Evolutionary conservation across 1,284 basidiomycete genomes (phyloP), one percentile per base, ranked within the genome.

Genomic region (Cerrena zonata): DNA sequence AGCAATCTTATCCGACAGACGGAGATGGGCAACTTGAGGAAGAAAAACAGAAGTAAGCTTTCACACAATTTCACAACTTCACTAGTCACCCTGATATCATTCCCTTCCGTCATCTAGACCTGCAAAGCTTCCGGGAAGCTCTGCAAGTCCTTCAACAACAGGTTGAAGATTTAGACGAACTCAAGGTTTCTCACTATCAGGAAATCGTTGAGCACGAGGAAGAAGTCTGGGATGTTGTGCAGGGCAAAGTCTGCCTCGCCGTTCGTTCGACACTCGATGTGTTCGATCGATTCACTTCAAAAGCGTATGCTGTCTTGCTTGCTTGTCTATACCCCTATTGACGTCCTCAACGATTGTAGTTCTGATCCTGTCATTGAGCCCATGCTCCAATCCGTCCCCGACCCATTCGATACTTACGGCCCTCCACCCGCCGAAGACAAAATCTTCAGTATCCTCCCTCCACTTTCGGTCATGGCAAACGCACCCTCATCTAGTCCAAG

Each of bases 141-240:
- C 71, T 94, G 26, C 69, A 78, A 23, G 77, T 93, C 18, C 71
- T 97, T 34, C 94, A 97, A 61, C 77, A 82, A 37, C 92, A 95
- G 67, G 92, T 97, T 0, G 89, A 93, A 59, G 89, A 89, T 49
- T 73, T 94, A 15, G 91, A 94, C 65, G 82, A 83, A 55, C 71
- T 92, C 55, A 93, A 92, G 62, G 78, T 71, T 2, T 75, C 79
- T 10, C 90, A 94, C 69, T 94, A 94, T 64, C 79, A 82, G 56
- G 89, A 94, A 58, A 93, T 95, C 49, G 72, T 94, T 48, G 90
- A 92, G 52, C 91, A 92, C 57, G 94, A 97, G 69, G 91, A 95
- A 60, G 86, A 94, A 69, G 84, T 91, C 4, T 97, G 94, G 94
- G 83, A 92, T 59, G 82, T 84, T 13, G 89, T 96, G 11, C 83